Conservation (phyloP, 805 yeast species). For the Candida tammaniensis region DNA sequence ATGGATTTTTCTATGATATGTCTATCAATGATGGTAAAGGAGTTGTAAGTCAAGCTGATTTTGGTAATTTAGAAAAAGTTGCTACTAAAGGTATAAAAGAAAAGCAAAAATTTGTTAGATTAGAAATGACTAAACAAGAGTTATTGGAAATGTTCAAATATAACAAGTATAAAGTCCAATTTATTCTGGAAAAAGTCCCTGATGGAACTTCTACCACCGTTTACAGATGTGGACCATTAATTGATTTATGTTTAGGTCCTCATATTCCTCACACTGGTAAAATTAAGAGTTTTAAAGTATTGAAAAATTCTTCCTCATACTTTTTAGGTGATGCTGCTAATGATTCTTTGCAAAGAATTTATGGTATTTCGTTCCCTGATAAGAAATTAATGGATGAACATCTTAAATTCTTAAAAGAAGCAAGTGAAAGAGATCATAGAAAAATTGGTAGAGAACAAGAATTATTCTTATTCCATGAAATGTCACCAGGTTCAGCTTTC, state of each 20-base stretch:
- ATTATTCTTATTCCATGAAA: conserved; percentile 88
- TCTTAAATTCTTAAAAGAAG: conserved; percentile 91
- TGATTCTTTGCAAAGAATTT: conserved; percentile 94
- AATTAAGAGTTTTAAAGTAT: conserved; percentile 88
- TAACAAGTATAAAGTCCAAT: conserved; percentile 91
- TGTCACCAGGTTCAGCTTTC: conserved; percentile 97
- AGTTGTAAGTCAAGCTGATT: conserved; percentile 77
- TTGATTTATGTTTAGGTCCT: conserved; percentile 96
- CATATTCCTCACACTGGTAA: conserved; percentile 97
- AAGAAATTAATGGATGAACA: conserved; percentile 94
- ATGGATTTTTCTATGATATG: conserved; percentile 97
- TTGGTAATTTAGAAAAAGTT: conserved; percentile 76
- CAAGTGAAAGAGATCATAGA: conserved; percentile 94
- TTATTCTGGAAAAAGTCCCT: conserved; percentile 85
- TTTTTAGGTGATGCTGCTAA: conserved; percentile 90
- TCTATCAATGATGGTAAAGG: conserved; percentile 70
- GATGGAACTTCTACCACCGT: conserved; percentile 96
- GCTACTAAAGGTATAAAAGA: conserved; percentile 90
- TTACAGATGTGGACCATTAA: conserved; percentile 95
- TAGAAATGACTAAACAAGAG: conserved; percentile 89
- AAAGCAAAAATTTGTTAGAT: conserved; percentile 91
- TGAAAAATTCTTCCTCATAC: conserved; percentile 95
- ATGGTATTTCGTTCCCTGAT: conserved; percentile 98
- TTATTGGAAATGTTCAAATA: conserved; percentile 89
- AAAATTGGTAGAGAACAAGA: conserved; percentile 96